Evolutionary conservation across 179 eudicot genomes (phyloP).

Genomic region (Beta lomatogona): DNA sequence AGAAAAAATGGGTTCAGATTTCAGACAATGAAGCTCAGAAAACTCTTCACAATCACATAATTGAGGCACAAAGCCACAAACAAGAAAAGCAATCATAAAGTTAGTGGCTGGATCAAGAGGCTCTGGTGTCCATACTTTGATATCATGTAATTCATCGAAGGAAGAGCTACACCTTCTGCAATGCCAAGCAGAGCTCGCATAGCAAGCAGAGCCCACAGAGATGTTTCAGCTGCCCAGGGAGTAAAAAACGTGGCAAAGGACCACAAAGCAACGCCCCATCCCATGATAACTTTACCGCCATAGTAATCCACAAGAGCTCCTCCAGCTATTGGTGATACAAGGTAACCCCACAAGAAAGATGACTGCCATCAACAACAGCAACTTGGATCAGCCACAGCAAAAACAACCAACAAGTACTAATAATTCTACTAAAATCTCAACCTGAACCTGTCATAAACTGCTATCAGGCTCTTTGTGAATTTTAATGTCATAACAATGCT

Average conservation of each 20-base stretch:
- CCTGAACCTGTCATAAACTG: neutral
- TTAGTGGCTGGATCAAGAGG: slow-evolving; percentile 6
- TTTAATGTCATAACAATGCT: neutral
- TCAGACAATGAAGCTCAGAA: slow-evolving; percentile 29
- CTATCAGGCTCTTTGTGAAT: neutral
- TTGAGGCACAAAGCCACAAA: neutral
- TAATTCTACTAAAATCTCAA: neutral
- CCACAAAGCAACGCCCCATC: slow-evolving; percentile 97
- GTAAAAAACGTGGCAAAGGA: slow-evolving; percentile 92
- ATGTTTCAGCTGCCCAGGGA: slow-evolving; percentile 96
- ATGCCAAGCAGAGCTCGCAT: slow-evolving; percentile 82
- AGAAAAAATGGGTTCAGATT: slow-evolving; percentile 35
- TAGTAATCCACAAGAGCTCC: slow-evolving; percentile 94
- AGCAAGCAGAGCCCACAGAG: slow-evolving; percentile 72
- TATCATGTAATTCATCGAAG: slow-evolving; percentile 98
- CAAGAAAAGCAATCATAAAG: slow-evolving; percentile 10
- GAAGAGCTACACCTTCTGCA: slow-evolving; percentile 99
- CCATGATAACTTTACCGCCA: slow-evolving; percentile 92
- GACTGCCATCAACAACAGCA: slow-evolving; percentile 68
- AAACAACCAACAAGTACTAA: slow-evolving; percentile 2
- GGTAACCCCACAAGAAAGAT: slow-evolving; percentile 99
- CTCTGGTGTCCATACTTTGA: slow-evolving; percentile 52
- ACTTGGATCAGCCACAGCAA: slow-evolving; percentile 41
- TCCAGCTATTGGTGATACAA: slow-evolving; percentile 94
- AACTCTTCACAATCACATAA: neutral